These are phyloP conservation scores for Amanita rubescens DNA, from an alignment of 768 basidiomycete species.

Conservation along the genomic window DNA sequence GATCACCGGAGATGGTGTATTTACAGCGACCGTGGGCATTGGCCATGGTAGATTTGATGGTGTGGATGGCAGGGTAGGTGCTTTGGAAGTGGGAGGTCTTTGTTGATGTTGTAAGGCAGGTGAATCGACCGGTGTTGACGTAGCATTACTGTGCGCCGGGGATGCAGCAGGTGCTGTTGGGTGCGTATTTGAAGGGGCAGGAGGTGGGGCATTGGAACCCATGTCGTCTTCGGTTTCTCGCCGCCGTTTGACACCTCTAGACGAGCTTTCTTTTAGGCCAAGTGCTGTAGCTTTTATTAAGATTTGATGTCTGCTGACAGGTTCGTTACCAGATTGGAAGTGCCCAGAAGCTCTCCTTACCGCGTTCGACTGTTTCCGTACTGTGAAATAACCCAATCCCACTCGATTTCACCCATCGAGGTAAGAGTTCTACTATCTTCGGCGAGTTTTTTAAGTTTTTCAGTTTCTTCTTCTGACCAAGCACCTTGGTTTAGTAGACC, in stretches of 20 bases:
- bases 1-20: slow-evolving; percentile 50
- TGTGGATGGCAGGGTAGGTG: slow-evolving; percentile 18
- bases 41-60: slow-evolving; percentile 48
- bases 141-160: slow-evolving; percentile 30
- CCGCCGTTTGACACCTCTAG: slow-evolving; percentile 50
- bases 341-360: slow-evolving; percentile 27
- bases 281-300: slow-evolving; percentile 74
- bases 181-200: slow-evolving; percentile 21
- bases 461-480: slow-evolving; percentile 76
- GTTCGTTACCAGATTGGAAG: neutral
- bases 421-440: slow-evolving; percentile 52
- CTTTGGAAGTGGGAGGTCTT: slow-evolving; percentile 26
- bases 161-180: slow-evolving; percentile 19
- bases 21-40: slow-evolving; percentile 65
- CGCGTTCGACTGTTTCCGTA: slow-evolving; percentile 72
- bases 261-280: slow-evolving; percentile 69
- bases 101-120: slow-evolving; percentile 43
- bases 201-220: slow-evolving; percentile 23
- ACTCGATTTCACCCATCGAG: slow-evolving; percentile 58
- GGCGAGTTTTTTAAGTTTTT: slow-evolving; percentile 57
- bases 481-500: slow-evolving; percentile 53
- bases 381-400: slow-evolving; percentile 70
- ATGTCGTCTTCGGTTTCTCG: slow-evolving; percentile 23
- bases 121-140: slow-evolving; percentile 43
- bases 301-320: slow-evolving; percentile 61